Evolutionary conservation across 257 asterid species (phyloP), one percentile per base, ranked within the genome.

Genomic region (Scutellaria baicalensis): DNA sequence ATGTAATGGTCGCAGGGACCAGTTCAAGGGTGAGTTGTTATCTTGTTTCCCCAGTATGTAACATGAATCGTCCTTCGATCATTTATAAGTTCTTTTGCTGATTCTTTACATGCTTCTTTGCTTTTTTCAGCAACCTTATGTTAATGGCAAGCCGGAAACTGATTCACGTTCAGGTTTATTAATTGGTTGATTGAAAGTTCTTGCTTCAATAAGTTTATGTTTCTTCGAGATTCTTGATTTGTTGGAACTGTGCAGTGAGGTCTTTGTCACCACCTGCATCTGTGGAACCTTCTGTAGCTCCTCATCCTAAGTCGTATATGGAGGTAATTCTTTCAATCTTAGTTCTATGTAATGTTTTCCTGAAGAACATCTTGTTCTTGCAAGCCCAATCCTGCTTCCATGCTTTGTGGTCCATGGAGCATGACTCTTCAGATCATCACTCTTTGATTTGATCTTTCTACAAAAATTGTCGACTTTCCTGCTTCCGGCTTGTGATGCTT

Each of bases 251-350:
- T 82, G 76, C 90, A 94, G 99, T 64, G 80, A 82, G 86, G 79
- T 80, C 97, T 76, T 45, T 71, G 36, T 86, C 96, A 14, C 93
- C 95, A 51, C 85, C 97, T 74, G 81, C 84, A 54, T 49, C 92
- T 55, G 79, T 60, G 68, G 95, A 89, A 74, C 88, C 95, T 33
- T 76, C 98, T 66, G 87, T 38, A 69, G 85, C 89, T 68, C 91
- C 91, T 75, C 95, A 89, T 64, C 89, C 96, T 6, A 81, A 83
- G 78, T 86, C 99, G 8, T 94, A 94, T 72, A 86, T 79, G 95
- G 99, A 94, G 88, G 98, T 93, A 83, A 56, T 31, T 69, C 36
- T 72, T 51, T 59, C 70, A 6, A 61, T 73, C 70, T 47, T 17
- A 55, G 23, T 11, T 50, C 12, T 27, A 2, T 6, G 40, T 45